These are phyloP conservation scores for Venturia carpophila DNA, from an alignment of 2,329 filamentous ascomycete species.

Conservation along the genomic window DNA sequence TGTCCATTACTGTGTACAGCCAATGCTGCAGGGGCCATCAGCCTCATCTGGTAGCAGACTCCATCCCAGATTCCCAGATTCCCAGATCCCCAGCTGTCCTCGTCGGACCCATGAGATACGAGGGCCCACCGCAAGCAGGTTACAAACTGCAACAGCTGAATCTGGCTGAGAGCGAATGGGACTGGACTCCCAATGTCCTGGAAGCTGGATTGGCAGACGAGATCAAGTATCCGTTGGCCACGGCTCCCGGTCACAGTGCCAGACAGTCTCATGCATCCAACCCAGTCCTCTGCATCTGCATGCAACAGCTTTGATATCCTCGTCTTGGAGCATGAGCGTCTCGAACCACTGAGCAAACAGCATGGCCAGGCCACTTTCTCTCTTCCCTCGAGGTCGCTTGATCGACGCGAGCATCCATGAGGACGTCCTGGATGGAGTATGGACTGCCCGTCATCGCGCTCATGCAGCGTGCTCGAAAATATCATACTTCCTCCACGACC, in stretches of 20 bases:
- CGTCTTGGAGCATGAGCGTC: neutral
- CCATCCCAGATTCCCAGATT: too few species aligned
- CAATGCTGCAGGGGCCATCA: neutral
- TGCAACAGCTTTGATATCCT: neutral
- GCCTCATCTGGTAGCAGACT: neutral
- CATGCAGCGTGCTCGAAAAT: neutral
- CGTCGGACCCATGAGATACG: neutral
- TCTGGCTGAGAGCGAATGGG: neutral
- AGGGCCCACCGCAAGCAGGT: neutral
- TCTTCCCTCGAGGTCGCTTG: neutral
- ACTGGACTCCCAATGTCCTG: slow-evolving; percentile 7
- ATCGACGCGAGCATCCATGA: neutral
- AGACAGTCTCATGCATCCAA: neutral
- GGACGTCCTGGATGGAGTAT: neutral
- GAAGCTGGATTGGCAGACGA: neutral
- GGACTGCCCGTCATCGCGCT: neutral
- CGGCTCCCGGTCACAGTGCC: neutral
- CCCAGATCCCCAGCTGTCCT: too few species aligned
- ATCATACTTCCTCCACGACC: neutral
- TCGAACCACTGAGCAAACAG: neutral
- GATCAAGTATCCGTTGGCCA: neutral
- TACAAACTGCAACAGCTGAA: neutral
- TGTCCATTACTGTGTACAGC: neutral
- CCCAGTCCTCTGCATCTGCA: neutral
- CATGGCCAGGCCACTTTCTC: neutral